Evolutionary conservation across 805 yeast species (phyloP).

Genomic region (Diddensiella caesifluorescens): DNA sequence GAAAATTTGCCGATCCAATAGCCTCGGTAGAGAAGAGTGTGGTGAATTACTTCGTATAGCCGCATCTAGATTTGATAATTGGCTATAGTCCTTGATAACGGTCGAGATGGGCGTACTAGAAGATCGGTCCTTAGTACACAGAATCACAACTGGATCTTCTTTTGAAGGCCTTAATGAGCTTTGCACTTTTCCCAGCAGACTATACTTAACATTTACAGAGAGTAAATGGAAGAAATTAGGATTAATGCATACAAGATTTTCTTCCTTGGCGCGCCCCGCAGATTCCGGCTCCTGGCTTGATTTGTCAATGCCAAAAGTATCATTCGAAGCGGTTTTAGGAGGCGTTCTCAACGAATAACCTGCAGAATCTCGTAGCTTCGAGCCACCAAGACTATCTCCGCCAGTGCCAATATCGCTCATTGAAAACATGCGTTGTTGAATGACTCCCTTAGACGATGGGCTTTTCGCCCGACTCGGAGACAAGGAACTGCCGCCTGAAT

Average conservation of each 20-base stretch:
- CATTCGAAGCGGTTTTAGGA: not conserved
- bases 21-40: conserved; percentile 40
- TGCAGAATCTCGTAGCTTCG: not conserved
- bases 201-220: conserved; percentile 22
- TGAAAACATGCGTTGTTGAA: not conserved
- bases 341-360: not conserved
- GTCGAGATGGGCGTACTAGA: conserved; percentile 68
- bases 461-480: not conserved
- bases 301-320: too few relatives aligned
- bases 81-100: conserved; percentile 57
- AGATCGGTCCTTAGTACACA: conserved; percentile 59
- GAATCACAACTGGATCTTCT: conserved; percentile 50
- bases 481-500: not conserved
- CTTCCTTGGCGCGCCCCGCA: not conserved
- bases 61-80: conserved; percentile 56
- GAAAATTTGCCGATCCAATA: conserved; percentile 63
- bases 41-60: conserved; percentile 39
- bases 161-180: conserved; percentile 35
- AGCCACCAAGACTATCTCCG: not conserved
- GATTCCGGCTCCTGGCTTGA: too few relatives aligned
- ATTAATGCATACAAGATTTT: conserved; percentile 6
- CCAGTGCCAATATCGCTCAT: not conserved
- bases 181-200: conserved; percentile 17
- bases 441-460: not conserved
- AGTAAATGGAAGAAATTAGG: conserved; percentile 28